Percentiles rank a stretch among this genome's conserved stretches.
Evolutionary conservation across 23 red algal species (phyloP).

Genomic region (Chondrus crispus): DNA sequence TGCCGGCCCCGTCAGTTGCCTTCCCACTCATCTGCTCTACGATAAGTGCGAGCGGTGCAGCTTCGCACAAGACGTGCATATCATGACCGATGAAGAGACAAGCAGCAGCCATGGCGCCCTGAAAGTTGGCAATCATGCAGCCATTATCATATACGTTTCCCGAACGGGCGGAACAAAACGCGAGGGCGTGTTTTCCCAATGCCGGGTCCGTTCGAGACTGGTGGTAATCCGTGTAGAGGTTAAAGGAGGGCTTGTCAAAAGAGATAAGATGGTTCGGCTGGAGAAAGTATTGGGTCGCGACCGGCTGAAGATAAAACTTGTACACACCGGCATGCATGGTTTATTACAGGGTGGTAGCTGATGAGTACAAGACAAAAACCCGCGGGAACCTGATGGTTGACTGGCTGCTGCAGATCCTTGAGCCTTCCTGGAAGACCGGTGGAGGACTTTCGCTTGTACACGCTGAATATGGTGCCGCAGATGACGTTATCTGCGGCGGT

Average conservation of each 20-base stretch:
- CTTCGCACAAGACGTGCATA: constrained; percentile 73
- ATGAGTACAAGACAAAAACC: constrained; percentile 79
- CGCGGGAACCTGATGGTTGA: constrained; percentile 71
- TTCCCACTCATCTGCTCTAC: constrained; percentile 77
- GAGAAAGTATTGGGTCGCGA: constrained; percentile 89
- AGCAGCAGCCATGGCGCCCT: constrained; percentile 35
- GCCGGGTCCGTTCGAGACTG: background rate
- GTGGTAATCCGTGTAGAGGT: constrained; percentile 20
- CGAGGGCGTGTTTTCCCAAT: background rate
- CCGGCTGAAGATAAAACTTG: constrained; percentile 82
- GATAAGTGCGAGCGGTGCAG: constrained; percentile 73
- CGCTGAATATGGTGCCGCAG: constrained; percentile 75
- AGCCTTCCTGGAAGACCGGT: constrained; percentile 52
- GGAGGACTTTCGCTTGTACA: constrained; percentile 65
- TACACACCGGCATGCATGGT: constrained; percentile 60
- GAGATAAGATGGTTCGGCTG: constrained; percentile 12
- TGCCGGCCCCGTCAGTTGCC: constrained; percentile 54
- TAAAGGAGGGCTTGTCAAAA: background rate
- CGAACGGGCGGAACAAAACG: background rate
- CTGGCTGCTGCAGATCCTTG: constrained; percentile 61
- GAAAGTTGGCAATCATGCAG: constrained; percentile 66
- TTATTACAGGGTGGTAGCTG: constrained; percentile 77
- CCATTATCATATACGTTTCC: constrained; percentile 42
- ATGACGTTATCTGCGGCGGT: constrained; percentile 21
- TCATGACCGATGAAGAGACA: constrained; percentile 58